Evolutionary conservation across 495 filamentous ascomycete genomes (phyloP), one percentile per base, ranked within the genome.

Genomic region (Thermothielavioides terrestris): DNA sequence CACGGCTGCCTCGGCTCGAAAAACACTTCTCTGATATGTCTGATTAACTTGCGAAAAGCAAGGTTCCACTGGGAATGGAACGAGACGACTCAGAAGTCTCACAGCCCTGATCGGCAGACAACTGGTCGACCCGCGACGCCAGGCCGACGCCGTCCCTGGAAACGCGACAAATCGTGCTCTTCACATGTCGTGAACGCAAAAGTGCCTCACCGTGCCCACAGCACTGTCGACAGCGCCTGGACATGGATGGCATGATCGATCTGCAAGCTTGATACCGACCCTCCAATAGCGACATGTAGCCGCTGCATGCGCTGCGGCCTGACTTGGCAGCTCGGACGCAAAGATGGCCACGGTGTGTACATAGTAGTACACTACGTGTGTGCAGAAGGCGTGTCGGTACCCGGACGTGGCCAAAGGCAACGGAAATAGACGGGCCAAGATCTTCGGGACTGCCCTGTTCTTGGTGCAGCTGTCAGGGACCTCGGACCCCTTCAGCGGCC

Each of bases 381-480:
- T n/a, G n/a, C n/a, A n/a, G n/a, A n/a, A n/a, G n/a, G n/a, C n/a
- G n/a, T n/a, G n/a, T n/a, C n/a, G n/a, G n/a, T n/a, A n/a, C 23
- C 22, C 32, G 12, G 25, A 21, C 18, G 30, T 10, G 15, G 27
- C 38, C 20, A 38, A 34, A 22, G 45, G 18, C 15, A n/a, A 28
- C 39, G 31, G 31, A 46, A 46, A 36, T 18, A 25, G 25, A 22
- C 48, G 48, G 39, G 14, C 36, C 48, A 43, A 36, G 48, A 50
- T 50, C 49, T 37, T 51, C 49, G 49, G 26, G 31, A 43, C 28
- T 15, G 34, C 23, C 22, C 30, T 51, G 49, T 12, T 51, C 49
- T 51, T 34, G 18, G 34, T 17, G 23, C 22, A 23, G 32, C 22
- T n/a, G 7, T 40, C 17, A 22, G 18, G 6, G 22, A 15, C 15